Base-by-base conservation (phyloP, 2,329 filamentous ascomycete species). In the Bipolaris zeicola region DNA sequence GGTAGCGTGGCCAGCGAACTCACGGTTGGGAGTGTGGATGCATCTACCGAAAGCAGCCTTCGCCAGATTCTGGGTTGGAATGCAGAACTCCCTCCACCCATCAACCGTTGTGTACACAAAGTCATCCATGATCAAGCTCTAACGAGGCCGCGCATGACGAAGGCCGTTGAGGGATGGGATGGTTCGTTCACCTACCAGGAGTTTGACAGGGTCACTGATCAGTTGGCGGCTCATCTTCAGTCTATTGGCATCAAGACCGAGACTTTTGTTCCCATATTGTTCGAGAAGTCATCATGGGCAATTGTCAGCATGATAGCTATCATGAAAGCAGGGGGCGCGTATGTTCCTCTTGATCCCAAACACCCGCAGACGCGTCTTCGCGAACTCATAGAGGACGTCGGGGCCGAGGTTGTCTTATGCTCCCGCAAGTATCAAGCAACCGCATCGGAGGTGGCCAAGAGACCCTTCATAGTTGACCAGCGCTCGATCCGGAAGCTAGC, bases 321-420 rank as follows among this genome's bases (percentile, higher is more conserved):
- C 59, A 71, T 75, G 70, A 77, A 77, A 53, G 72, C 73, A 8
- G 73, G 74, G n/a, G 73, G 67, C 6, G 71, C 72, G 14, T 76
- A 74, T 41, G 69, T 76, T 3, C 73, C 76, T 0, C 57, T 80
- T 0, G 77, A 80, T 13, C 73, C 77, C 0, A 70, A 70, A 5
- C 66, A 79, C 16, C 73, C 72, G 1, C 62, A 66, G 10, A 69
- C 60, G 13, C 74, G 78, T 10, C 68, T 80, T 36, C 64, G 67
- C 14, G 67, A 70, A 49, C 73, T 79, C 31, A 70, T 73, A 28
- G 52, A 41, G 36, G 70, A 74, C 45, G 69, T 74, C 5, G 55
- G 63, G 10, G 71, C 71, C 1, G 63, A 69, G 20, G 55, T 73
- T 5, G 63, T 73, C 5, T 47, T 75, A 1, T 73, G 70, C 51